These are phyloP conservation scores for Schwanniomyces etchellsii DNA, from an alignment of 1,139 yeast species.

Conservation along the genomic window DNA sequence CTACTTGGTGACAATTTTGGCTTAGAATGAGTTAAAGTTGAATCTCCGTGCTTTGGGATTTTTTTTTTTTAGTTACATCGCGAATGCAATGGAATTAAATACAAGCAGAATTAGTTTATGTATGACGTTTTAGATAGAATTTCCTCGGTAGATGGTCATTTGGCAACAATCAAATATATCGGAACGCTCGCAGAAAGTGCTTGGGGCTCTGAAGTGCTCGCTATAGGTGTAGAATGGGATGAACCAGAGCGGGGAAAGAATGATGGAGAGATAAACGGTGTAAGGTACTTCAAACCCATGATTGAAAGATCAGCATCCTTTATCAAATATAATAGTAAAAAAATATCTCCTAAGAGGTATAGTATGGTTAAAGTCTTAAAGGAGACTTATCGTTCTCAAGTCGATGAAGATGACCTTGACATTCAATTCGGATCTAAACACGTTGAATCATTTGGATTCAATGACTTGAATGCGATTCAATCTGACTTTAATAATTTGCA, in stretches of 20 bases:
- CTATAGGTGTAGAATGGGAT: conserved; percentile 90
- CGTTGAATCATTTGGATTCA: conserved; percentile 64
- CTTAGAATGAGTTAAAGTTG: conserved; percentile 8
- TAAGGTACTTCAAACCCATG: conserved; percentile 46
- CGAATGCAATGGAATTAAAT: neutral
- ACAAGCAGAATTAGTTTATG: conserved; percentile 5
- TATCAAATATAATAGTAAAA: conserved; percentile 40
- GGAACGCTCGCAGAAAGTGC: conserved; percentile 46
- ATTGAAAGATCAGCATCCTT: conserved; percentile 55
- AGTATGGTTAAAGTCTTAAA: conserved; percentile 46
- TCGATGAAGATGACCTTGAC: conserved; percentile 7
- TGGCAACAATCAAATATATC: conserved; percentile 59
- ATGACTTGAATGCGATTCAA: conserved; percentile 43
- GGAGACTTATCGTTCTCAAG: conserved; percentile 33
- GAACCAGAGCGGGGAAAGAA: conserved; percentile 66
- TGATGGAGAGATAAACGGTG: conserved; percentile 63
- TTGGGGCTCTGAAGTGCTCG: conserved; percentile 51
- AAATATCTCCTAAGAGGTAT: conserved; percentile 17
- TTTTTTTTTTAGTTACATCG: neutral
- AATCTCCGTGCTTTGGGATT: neutral
- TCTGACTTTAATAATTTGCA: conserved; percentile 38
- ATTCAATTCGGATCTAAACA: conserved; percentile 48
- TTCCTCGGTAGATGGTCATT: conserved; percentile 35
- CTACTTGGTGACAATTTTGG: conserved; percentile 47
- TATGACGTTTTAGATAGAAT: conserved; percentile 37